Conservation (phyloP, 2,329 filamentous ascomycete genomes). For the Stagonosporopsis chrysanthemi region DNA sequence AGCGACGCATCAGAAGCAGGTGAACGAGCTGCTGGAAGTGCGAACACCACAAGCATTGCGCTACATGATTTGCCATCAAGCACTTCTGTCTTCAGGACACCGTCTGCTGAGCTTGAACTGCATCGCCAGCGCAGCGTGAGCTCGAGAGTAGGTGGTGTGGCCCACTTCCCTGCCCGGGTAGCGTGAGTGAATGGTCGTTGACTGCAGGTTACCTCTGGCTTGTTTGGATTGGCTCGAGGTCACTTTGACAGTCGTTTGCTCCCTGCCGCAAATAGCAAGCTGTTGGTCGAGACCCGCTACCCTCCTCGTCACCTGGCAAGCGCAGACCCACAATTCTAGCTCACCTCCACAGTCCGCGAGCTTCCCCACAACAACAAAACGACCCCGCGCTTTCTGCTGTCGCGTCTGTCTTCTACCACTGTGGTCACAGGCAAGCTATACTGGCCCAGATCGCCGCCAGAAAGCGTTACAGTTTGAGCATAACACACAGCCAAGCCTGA, state of each 20-base stretch:
- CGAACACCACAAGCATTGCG: constrained; percentile 40
- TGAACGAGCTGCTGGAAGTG: constrained; percentile 2
- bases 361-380: constrained; percentile 12
- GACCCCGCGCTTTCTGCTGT: background rate
- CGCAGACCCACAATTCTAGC: constrained; percentile 10
- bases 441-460: constrained; percentile 1
- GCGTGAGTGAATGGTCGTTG: constrained; percentile 11
- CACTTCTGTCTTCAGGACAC: constrained; percentile 69
- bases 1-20: background rate
- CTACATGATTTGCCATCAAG: constrained; percentile 64
- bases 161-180: constrained; percentile 16
- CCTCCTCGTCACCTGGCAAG: constrained; percentile 6
- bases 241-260: constrained; percentile 4
- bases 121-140: constrained; percentile 28
- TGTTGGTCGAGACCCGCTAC: background rate
- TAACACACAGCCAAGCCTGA: background rate
- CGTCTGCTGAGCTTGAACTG: constrained; percentile 51
- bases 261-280: background rate
- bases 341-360: constrained; percentile 11
- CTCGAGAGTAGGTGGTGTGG: constrained; percentile 8
- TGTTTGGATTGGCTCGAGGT: background rate
- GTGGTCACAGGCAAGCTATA: background rate
- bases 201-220: background rate
- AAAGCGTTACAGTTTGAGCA: background rate
- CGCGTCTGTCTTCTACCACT: background rate